A percentile compares a stretch with the other conserved stretches of the same genome.
Evolutionary conservation across 192 early-diverging fungal genomes (phyloP).

Genomic region (Rhizoclosmatium sp.): DNA sequence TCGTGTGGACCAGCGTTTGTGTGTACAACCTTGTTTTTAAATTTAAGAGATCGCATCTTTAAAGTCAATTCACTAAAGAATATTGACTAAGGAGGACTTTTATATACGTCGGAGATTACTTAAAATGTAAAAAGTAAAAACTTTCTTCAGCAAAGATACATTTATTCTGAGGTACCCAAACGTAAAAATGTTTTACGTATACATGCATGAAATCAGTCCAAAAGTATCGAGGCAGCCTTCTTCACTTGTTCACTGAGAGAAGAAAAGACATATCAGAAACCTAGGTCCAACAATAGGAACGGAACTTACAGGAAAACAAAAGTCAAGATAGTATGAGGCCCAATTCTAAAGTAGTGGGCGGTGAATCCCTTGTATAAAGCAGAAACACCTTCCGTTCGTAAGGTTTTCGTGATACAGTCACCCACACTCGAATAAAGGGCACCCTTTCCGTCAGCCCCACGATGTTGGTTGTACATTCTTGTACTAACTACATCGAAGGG

Average conservation of each 20-base stretch:
- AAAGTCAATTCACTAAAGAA: too few species aligned
- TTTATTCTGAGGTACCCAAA: too few species aligned
- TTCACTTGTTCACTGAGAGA: conserved; percentile 34
- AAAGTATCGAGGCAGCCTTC: conserved; percentile 14
- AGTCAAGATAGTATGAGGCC: conserved; percentile 94
- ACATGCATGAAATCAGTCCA: conserved; percentile 16
- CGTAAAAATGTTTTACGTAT: too few species aligned
- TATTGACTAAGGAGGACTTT: too few species aligned
- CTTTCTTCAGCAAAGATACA: too few species aligned
- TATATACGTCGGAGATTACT: too few species aligned
- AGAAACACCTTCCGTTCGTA: conserved; percentile 77
- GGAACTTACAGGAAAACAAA: conserved; percentile 77
- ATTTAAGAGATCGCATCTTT: too few species aligned
- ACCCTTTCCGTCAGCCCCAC: conserved; percentile 67
- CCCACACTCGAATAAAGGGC: conserved; percentile 81
- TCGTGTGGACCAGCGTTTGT: too few species aligned
- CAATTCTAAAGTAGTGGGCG: conserved; percentile 90
- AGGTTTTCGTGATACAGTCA: conserved; percentile 89
- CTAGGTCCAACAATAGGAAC: conserved; percentile 23
- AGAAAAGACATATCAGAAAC: neutral
- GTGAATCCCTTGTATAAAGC: conserved; percentile 93
- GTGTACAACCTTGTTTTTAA: too few species aligned
- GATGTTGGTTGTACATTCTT: conserved; percentile 92
- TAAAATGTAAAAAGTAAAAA: too few species aligned
- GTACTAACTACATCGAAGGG: conserved; percentile 96